Base-by-base conservation (phyloP, 345 rosid genomes). In the Trapa bicornis region DNA sequence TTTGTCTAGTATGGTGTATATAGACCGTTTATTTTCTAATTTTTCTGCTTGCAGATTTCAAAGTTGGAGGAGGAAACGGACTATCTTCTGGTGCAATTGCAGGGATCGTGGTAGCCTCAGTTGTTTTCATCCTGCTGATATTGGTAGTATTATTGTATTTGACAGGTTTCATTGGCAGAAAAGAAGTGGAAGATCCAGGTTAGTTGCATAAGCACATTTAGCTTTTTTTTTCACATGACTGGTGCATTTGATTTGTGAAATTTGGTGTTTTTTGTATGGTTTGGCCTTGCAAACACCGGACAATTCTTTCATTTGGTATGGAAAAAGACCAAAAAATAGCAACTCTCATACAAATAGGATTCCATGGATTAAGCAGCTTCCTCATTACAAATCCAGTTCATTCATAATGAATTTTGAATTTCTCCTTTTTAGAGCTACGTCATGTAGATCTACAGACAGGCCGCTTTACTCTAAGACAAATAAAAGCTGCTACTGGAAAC, bases 391-490 rank as follows among this genome's bases (percentile, higher is more conserved):
- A 22, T 22, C 29, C 29, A 22, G 29, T 22, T 22, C 29, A 22
- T 14, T 41, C 43, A 14, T 65, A 32, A 65, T 11, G 5, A 5
- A 13, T 22, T 38, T 63, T 39, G 64, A 35, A 14, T 65, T 52
- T 50, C 33, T 50, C 56, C 66, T 53, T 45, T 41, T 35, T 80
- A 75, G 93, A 92, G 72, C 85, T 89, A 38, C 77, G 80, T 11
- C 87, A 77, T 9, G 79, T 86, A 16, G 92, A 87, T 71, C 83
- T 86, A 53, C 91, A 85, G 69, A 92, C 98, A 14, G 93, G 96
- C 36, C 77, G 74, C 36, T 92, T 89, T 77, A 82, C 89, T 16
- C 64, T 92, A 75, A 78, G 85, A 56, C 93, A 92, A 77, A 86
- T 92, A 48, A 87, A 86, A 73, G 68, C 79, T 37, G 91, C 96